Base-by-base conservation (phyloP, 805 yeast species). In the Phaffomyces thermotolerans region DNA sequence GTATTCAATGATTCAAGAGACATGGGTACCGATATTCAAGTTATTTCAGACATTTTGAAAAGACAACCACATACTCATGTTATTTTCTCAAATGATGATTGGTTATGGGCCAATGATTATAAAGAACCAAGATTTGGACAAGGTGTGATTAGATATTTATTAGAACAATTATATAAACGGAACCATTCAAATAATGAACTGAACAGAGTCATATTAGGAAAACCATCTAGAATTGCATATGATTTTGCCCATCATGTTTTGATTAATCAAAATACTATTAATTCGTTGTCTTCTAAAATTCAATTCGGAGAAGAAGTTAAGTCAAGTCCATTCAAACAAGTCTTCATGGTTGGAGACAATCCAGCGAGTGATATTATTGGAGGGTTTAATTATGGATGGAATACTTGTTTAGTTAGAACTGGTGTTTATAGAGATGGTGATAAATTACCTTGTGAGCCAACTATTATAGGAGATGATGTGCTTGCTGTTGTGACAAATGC, bases 341-440 rank as follows among this genome's bases (percentile, higher is more conserved):
- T 93, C 2, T 90, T 73, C 65, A 93, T 93, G 99, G 87, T 93
- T 31, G 99, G 99, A 25, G 99, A 93, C 64, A 93, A 93, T 62
- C 98, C 97, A 4, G 93, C 82, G 25, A 78, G 89, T 40, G 99
- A 93, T 60, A 93, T 93, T 42, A 72, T 73, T 44, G 99, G 99
- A 1, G 99, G 96, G 6, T 81, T 84, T 53, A 67, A 69, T 40
- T 80, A 81, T 58, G 95, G 96, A 4, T 93, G 98, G 98, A 78
- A 83, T 39, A 80, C 93, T 12, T 75, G 88, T 32, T 72, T 93
- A 37, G 87, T 93, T 23, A 71, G 81, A 49, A 85, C 97, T 0
- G 99, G 99, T 1, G 98, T 93, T 5, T 93, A 78, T 60, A 68
- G 71, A 47, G 85, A 80, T 49, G 67, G 67, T 1, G 76, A 71